Evolutionary conservation across 768 basidiomycete species (phyloP).

Genomic region (Udeniomyces megalosporus): DNA sequence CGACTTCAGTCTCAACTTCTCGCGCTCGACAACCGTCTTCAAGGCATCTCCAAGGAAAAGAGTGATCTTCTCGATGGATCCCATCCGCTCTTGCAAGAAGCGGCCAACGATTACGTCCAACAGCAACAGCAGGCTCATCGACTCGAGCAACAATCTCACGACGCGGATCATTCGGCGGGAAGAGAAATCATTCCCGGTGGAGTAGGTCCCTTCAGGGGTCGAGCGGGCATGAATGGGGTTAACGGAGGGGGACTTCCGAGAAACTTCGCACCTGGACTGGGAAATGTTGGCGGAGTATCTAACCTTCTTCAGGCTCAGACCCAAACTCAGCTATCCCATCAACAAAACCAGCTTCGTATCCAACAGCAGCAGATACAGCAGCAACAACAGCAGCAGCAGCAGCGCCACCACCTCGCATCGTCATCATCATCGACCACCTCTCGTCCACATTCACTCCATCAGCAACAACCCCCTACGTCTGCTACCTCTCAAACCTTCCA

Average conservation of each 20-base stretch:
- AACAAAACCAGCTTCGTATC: background rate
- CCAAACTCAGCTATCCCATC: no score
- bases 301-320: background rate
- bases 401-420: background rate
- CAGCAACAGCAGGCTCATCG: background rate
- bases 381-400: background rate
- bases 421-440: no score
- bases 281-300: background rate
- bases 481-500: no score
- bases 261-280: background rate
- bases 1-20: constrained; percentile 1
- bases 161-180: background rate
- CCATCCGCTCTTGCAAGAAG: constrained; percentile 9
- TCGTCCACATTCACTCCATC: no score
- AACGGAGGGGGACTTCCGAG: no score
- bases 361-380: background rate
- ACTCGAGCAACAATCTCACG: background rate
- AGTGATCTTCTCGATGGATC: constrained; percentile 4
- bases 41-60: constrained; percentile 3
- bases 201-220: no score
- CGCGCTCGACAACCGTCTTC: constrained; percentile 1
- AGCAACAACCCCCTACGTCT: no score
- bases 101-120: background rate
- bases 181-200: background rate
- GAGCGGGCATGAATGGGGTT: no score